These are phyloP conservation scores for Phoma herbarum DNA, from an alignment of 2,329 filamentous ascomycete genomes.

Conservation along the genomic window DNA sequence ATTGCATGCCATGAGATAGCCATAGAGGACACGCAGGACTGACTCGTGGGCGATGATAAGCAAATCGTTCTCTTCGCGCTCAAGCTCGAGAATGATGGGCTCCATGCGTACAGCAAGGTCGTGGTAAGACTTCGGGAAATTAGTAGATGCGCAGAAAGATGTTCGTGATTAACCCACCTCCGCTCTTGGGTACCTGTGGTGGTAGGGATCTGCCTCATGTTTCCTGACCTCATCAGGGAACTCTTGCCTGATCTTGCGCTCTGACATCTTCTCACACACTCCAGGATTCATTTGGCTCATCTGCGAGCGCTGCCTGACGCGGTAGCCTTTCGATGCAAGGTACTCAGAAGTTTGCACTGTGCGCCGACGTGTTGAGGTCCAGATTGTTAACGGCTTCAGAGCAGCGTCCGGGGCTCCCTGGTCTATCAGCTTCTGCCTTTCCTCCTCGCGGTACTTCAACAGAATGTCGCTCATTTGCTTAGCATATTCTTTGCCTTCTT, in stretches of 20 bases:
- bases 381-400: conserved; percentile 83
- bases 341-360: conserved; percentile 90
- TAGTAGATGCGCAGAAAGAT: conserved; percentile 20
- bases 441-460: conserved; percentile 81
- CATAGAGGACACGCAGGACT: conserved; percentile 95
- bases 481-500: conserved; percentile 81
- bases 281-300: conserved; percentile 98
- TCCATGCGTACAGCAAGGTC: conserved; percentile 97
- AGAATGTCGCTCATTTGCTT: conserved; percentile 74
- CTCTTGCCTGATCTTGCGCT: conserved; percentile 78
- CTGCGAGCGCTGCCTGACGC: conserved; percentile 89
- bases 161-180: conserved; percentile 67
- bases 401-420: conserved; percentile 73
- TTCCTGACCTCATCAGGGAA: conserved; percentile 93
- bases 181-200: conserved; percentile 93
- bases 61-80: conserved; percentile 96
- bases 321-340: conserved; percentile 81
- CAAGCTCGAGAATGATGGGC: conserved; percentile 95
- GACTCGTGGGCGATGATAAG: conserved; percentile 98
- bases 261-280: conserved; percentile 92
- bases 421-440: conserved; percentile 74
- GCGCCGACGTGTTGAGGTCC: conserved; percentile 91
- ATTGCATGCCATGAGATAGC: conserved; percentile 98
- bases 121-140: conserved; percentile 80
- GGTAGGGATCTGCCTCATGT: conserved; percentile 94